phyloP scores from a whole-genome alignment of 1,284 basidiomycete species.

The Coniferiporia sulphurascens region DNA sequence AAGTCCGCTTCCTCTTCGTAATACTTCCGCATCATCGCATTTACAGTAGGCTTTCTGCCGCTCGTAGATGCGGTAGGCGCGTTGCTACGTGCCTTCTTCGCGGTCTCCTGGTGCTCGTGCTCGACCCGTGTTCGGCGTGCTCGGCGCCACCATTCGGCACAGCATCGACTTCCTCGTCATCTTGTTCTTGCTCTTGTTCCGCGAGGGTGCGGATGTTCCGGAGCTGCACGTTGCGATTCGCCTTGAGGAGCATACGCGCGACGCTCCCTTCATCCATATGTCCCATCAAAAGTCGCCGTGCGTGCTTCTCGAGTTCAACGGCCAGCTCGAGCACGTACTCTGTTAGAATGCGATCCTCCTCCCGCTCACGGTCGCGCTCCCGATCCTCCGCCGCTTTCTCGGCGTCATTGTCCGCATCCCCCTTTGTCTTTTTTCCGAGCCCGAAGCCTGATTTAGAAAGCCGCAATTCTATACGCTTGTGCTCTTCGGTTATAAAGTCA shows the following conservation, averaged over 20 bases:
- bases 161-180: background rate
- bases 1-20: slow-evolving; percentile 16
- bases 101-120: background rate
- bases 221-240: slow-evolving; percentile 19
- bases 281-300: slow-evolving; percentile 14
- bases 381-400: background rate
- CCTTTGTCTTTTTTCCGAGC: background rate
- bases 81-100: background rate
- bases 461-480: slow-evolving; percentile 6
- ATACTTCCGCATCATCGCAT: slow-evolving; percentile 12
- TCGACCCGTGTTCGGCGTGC: background rate
- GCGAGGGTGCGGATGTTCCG: slow-evolving; percentile 17
- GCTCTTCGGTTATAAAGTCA: background rate
- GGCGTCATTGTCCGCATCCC: background rate
- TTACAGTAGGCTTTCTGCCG: background rate
- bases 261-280: slow-evolving; percentile 11
- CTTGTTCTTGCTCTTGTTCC: background rate
- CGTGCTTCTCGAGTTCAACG: slow-evolving; percentile 18
- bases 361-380: background rate
- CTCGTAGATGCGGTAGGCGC: background rate
- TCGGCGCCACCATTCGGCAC: too few relatives aligned
- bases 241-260: slow-evolving; percentile 16
- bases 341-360: slow-evolving; percentile 15
- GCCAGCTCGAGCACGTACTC: slow-evolving; percentile 18
- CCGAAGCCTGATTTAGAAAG: background rate